Conservation (phyloP, 2,329 filamentous ascomycete species). For the Endothia cerciana region DNA sequence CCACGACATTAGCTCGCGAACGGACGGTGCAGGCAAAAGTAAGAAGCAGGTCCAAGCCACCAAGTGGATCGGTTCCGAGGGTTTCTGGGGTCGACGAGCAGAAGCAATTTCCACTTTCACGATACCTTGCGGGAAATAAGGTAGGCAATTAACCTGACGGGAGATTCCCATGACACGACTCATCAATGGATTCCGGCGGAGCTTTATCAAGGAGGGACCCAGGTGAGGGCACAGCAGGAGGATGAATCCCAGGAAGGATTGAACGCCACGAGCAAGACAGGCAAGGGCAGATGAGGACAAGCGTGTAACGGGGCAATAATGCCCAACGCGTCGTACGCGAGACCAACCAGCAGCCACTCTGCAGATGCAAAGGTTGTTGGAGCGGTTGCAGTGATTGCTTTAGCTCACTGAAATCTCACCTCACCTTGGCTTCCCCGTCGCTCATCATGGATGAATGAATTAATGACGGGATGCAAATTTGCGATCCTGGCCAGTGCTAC, state of each 20-base stretch:
- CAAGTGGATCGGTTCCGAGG: background rate
- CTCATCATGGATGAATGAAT: background rate
- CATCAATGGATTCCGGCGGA: background rate
- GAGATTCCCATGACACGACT: background rate
- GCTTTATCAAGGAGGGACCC: slow-evolving; percentile 1
- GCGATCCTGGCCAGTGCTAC: slow-evolving; percentile 4
- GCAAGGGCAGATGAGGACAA: background rate
- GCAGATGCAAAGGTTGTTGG: background rate
- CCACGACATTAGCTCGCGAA: background rate
- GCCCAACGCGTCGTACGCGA: slow-evolving; percentile 3
- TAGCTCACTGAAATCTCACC: background rate
- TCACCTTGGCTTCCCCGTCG: background rate
- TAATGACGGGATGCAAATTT: background rate
- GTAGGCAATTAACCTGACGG: background rate
- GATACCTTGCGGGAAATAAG: background rate
- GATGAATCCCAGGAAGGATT: background rate
- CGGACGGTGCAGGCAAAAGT: background rate
- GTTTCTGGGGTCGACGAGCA: background rate
- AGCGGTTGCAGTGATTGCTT: background rate
- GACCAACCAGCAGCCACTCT: background rate
- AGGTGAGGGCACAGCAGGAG: background rate
- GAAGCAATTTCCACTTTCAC: slow-evolving; percentile 5
- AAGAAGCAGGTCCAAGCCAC: background rate
- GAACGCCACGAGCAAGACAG: background rate
- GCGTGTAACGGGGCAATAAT: background rate